phyloP scores from a whole-genome alignment of 2,329 filamentous ascomycete species.

The Fragosphaeria purpurea region DNA sequence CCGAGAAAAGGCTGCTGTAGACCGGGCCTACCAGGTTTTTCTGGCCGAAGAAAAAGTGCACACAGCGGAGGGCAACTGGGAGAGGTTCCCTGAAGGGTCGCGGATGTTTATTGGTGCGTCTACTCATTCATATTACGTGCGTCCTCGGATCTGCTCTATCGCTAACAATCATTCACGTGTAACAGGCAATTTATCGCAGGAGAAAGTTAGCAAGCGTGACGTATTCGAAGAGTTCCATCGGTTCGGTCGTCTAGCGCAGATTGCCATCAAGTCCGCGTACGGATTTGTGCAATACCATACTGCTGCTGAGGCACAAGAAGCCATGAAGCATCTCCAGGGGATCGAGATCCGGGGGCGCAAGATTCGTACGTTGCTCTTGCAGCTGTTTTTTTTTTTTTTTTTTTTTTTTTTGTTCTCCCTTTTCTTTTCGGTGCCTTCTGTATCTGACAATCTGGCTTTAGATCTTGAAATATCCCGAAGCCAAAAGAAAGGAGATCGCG shows the following conservation, averaged over 20 bases:
- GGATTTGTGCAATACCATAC: slow-evolving; percentile 93
- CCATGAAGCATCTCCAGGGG: slow-evolving; percentile 70
- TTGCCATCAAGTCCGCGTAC: slow-evolving; percentile 93
- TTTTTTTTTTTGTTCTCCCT: too few species aligned
- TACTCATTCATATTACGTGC: slow-evolving; percentile 5
- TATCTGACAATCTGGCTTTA: slow-evolving; percentile 22
- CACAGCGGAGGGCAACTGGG: slow-evolving; percentile 71
- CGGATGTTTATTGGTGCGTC: slow-evolving; percentile 69
- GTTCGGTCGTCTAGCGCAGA: slow-evolving; percentile 81
- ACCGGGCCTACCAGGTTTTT: slow-evolving; percentile 63
- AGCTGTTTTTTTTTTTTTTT: too few species aligned
- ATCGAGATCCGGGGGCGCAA: slow-evolving; percentile 77
- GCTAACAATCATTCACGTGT: too few species aligned
- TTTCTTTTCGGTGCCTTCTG: too few species aligned
- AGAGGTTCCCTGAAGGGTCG: slow-evolving; percentile 67
- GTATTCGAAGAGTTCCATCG: slow-evolving; percentile 83
- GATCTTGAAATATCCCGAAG: slow-evolving; percentile 85
- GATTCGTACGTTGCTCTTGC: slow-evolving; percentile 59
- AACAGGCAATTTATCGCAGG: slow-evolving; percentile 85
- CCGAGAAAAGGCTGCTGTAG: slow-evolving; percentile 11
- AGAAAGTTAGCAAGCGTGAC: slow-evolving; percentile 87
- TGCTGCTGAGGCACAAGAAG: slow-evolving; percentile 59
- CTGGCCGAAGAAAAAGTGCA: slow-evolving; percentile 63
- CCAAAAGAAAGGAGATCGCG: slow-evolving; percentile 57
- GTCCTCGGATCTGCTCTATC: too few species aligned